Evolutionary conservation across 768 basidiomycete genomes (phyloP), one percentile per base, ranked within the genome.

Genomic region (Hygrophorus pudorinus): DNA sequence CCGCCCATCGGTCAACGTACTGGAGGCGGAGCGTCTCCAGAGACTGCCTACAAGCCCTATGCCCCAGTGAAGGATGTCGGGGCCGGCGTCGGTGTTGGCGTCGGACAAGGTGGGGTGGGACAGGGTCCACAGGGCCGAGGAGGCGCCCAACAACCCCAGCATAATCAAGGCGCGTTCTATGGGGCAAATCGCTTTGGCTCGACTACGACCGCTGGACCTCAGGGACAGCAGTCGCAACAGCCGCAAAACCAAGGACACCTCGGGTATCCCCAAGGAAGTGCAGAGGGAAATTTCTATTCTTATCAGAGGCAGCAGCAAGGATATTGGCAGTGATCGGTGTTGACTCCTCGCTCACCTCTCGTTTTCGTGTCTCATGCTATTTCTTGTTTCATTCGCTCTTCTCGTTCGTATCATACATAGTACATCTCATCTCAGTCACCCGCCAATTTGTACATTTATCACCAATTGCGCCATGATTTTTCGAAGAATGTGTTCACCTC

Each of bases 41-140:
- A 87, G 60, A 65, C 76, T 6, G 64, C 81, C 12, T 87, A 85
- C 64, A 87, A 88, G 56, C 79, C 82, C 9, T 87, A 86, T 55
- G 75, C 72, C 3, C 65, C 71, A 9, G 46, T 41, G 13, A 84
- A 85, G 65, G 85, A 83, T 45, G 75, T 75, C 31, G 68, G 71
- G 11, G 65, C 68, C 14, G 68, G 70, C 4, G 65, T 70, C 27
- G 68, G 66, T 16, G 65, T 70, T 28, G 68, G 66, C 14, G 65
- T 65, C 8, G 60, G 66, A 5, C 47, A 48, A 39, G 38, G 38
- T 4, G 44, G 41, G 21, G 50, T 42, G 39, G 38, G 44, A 14
- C 47, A 51, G 30, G 48, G 32, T 17, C 47, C 42, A 17, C 50
- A 42, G 17, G 61, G 45, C 53, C 56, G 13, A 62, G 65, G 4